Conservation (phyloP, 805 yeast genomes). For the Maudiozyma bulderi region DNA sequence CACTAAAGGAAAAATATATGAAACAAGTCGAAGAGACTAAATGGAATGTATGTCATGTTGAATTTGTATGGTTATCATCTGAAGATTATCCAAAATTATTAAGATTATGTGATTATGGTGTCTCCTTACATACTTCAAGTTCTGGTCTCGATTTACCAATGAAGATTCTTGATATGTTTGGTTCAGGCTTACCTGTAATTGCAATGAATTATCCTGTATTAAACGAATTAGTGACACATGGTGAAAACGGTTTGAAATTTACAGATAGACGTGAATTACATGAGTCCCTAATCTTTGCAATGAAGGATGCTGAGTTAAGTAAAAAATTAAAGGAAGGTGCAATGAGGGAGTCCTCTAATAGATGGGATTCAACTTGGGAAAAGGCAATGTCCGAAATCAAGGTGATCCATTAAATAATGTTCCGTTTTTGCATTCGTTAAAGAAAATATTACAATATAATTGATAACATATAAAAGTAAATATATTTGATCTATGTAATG, state of each 20-base stretch:
- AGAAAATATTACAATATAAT: not conserved
- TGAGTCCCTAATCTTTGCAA: constrained; percentile 30
- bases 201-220: constrained; percentile 71
- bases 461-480: not conserved
- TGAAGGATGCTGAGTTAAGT: constrained; percentile 29
- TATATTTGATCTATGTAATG: too few species aligned
- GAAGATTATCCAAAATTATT: constrained; percentile 74
- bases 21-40: constrained; percentile 34
- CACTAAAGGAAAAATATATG: constrained; percentile 49
- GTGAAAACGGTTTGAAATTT: constrained; percentile 60
- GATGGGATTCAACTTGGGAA: constrained; percentile 79
- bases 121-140: constrained; percentile 83
- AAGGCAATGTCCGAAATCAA: constrained; percentile 19
- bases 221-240: constrained; percentile 61
- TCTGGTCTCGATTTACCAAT: constrained; percentile 93
- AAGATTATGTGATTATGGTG: constrained; percentile 73
- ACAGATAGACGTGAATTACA: constrained; percentile 36
- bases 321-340: constrained; percentile 57
- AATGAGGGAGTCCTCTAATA: constrained; percentile 47
- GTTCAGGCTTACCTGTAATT: constrained; percentile 88
- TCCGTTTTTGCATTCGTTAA: not conserved
- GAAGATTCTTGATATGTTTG: constrained; percentile 95
- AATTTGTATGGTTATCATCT: constrained; percentile 64
- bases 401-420: constrained; percentile 8
- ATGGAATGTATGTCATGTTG: constrained; percentile 44